Base-by-base conservation (phyloP, 129 eudicot species). In the Centella asiatica region DNA sequence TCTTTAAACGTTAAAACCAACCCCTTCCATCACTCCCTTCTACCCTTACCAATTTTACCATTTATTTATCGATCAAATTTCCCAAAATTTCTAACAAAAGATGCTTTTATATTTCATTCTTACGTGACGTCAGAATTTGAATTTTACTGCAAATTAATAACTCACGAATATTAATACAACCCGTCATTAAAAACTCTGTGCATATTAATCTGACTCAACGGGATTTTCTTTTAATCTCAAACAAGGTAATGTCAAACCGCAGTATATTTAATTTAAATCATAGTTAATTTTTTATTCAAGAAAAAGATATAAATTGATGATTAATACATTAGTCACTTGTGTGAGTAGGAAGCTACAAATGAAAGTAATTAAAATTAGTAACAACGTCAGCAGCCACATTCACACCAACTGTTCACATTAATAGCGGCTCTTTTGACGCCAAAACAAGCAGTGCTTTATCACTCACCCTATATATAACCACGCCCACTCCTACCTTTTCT, bases 341-440 rank as follows among this genome's bases (percentile, higher is more conserved):
- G 46, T 60, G 22, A 19, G 68, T 48, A 34, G 52, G 59, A 60
- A 70, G 27, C 34, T 9, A 34, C 5, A 3, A 34, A 9, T 3
- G 51, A 60, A 56, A 68, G 66, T 33, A 39, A 62, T 36, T 49
- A 44, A 61, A 44, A 20, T 5, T 64, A 66, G 75, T 66, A 37
- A 20, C 11, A n/a, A n/a, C n/a, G n/a, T n/a, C n/a, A 51, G 44
- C 28, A 40, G 37, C 12, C 44, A 50, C 31, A 53, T 26, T 34
- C 20, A 53, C 59, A 40, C 33, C 26, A 28, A 51, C 62, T 25
- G 32, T 22, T 44, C 59, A 53, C 55, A 37, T 23, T 20, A 42
- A 34, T 37, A 42, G 19, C 44, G 51, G 24, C 59, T 49, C 25
- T 61, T 60, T 69, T 62, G 37, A 51, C 62, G 32, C 62, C 68